A percentile compares a stretch with the other conserved stretches of the same genome.
Evolutionary conservation across 1,284 basidiomycete species (phyloP).

Genomic region (Veloporphyrellus conicus): DNA sequence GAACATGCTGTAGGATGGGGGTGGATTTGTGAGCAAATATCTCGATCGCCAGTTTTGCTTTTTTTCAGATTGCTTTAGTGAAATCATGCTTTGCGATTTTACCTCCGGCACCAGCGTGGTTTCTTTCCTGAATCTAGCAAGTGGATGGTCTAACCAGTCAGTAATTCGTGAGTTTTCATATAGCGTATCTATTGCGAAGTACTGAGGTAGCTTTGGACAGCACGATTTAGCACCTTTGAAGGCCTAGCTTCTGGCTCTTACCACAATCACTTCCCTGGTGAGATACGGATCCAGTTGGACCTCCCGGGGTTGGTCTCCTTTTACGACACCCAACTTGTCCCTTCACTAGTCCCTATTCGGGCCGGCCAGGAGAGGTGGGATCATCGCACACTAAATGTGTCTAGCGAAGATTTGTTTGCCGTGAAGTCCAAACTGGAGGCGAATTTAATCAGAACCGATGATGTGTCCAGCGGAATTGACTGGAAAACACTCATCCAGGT

Average conservation of each 20-base stretch:
- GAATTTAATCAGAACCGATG: slow-evolving; percentile 14
- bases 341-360: slow-evolving; percentile 28
- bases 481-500: slow-evolving; percentile 43
- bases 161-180: neutral
- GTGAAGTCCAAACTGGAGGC: slow-evolving; percentile 23
- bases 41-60: neutral
- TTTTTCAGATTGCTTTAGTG: slow-evolving; percentile 33
- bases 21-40: slow-evolving; percentile 40
- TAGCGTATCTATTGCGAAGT: neutral
- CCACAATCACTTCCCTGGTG: slow-evolving; percentile 36
- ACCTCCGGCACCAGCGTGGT: slow-evolving; percentile 38
- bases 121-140: slow-evolving; percentile 29
- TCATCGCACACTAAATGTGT: slow-evolving; percentile 32
- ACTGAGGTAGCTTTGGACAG: neutral
- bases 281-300: slow-evolving; percentile 35
- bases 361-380: slow-evolving; percentile 25
- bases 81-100: slow-evolving; percentile 52
- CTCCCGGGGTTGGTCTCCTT: slow-evolving; percentile 31
- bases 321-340: slow-evolving; percentile 34
- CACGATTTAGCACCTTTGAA: slow-evolving; percentile 8
- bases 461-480: slow-evolving; percentile 36
- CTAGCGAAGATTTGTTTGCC: slow-evolving; percentile 16
- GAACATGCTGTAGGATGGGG: no score
- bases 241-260: slow-evolving; percentile 30
- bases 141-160: neutral